A percentile compares a stretch with the other conserved stretches of the same genome.
phyloP scores from a whole-genome alignment of 179 eudicot species.

The Actinidia arguta region DNA sequence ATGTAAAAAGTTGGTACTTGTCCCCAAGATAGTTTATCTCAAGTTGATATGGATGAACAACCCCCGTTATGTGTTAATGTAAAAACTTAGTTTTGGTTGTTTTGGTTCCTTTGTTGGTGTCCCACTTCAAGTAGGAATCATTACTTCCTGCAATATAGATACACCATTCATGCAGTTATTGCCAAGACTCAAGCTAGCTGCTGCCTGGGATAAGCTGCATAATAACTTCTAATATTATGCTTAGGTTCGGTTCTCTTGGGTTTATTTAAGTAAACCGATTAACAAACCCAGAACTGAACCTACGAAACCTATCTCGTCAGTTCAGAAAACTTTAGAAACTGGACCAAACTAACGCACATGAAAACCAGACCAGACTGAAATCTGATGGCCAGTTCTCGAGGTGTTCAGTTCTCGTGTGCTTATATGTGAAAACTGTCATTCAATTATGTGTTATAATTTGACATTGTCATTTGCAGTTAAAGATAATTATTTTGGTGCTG shows the following conservation, averaged over 20 bases:
- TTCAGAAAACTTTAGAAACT: background rate
- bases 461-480: slow-evolving; percentile 1
- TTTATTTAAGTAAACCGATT: background rate
- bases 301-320: background rate
- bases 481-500: background rate
- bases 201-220: too few species aligned
- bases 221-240: background rate
- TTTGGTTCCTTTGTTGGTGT: background rate
- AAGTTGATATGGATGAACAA: too few species aligned
- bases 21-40: background rate
- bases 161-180: background rate
- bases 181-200: too few species aligned
- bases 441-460: slow-evolving; percentile 51
- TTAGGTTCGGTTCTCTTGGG: background rate
- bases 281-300: background rate
- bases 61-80: too few species aligned
- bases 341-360: background rate
- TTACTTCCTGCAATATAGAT: background rate
- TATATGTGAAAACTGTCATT: slow-evolving; percentile 1
- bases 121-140: background rate
- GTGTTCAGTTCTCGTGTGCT: background rate
- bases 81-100: background rate
- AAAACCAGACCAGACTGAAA: background rate
- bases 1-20: background rate
- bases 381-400: background rate